These are phyloP conservation scores for Cicer arietinum DNA, from an alignment of 306 rosid genomes.

Conservation along the genomic window DNA sequence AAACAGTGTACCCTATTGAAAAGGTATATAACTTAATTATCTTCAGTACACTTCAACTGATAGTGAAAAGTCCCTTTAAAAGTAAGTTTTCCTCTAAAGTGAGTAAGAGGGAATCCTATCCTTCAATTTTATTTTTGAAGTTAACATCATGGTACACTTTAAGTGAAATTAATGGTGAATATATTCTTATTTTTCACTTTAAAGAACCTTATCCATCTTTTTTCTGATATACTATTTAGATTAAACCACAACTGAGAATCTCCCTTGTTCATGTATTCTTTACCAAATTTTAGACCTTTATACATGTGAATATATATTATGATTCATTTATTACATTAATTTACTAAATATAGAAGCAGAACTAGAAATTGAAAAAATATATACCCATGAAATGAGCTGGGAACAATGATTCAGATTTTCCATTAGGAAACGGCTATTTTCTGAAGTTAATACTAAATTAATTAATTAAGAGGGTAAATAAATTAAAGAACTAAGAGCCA, in stretches of 20 bases:
- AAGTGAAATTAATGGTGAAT: not conserved
- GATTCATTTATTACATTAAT: not conserved
- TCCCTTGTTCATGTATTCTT: constrained; percentile 18
- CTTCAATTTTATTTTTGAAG: not conserved
- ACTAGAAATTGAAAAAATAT: not conserved
- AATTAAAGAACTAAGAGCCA: not conserved
- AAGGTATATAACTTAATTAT: constrained; percentile 54
- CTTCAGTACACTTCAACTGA: constrained; percentile 1
- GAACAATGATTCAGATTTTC: not conserved
- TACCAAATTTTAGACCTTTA: constrained; percentile 20
- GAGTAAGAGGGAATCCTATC: not conserved
- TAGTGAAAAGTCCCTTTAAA: not conserved
- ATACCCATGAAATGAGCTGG: not conserved
- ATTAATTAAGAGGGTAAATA: not conserved
- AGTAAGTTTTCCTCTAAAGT: not conserved
- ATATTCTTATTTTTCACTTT: constrained; percentile 16
- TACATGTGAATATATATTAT: not conserved
- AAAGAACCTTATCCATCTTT: not conserved
- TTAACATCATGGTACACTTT: constrained; percentile 10
- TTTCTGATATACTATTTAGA: not conserved
- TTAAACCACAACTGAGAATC: not conserved
- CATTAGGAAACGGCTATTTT: not conserved
- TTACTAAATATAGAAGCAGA: constrained; percentile 21
- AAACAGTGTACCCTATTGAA: constrained; percentile 91
- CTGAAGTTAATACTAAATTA: not conserved